phyloP scores from a whole-genome alignment of 225 moss, liverwort and hornwort genomes.

The Pseudoscleropodium purum region DNA sequence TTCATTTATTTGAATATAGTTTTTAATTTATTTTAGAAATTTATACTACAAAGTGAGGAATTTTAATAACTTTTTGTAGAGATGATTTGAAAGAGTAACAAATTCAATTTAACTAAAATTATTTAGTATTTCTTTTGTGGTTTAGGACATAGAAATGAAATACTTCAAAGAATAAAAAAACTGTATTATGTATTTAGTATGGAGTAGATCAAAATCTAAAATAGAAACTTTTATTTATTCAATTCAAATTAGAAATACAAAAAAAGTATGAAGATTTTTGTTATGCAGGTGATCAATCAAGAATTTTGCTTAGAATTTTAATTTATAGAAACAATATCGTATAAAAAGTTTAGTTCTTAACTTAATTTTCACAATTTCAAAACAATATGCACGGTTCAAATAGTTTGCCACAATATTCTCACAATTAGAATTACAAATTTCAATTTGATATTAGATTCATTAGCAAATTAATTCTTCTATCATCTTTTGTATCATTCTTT shows the following conservation, averaged over 20 bases:
- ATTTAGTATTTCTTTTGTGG: neutral
- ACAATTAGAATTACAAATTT: neutral
- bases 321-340: no score
- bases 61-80: neutral
- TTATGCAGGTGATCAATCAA: accelerated
- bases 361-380: neutral
- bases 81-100: neutral
- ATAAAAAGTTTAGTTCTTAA: neutral
- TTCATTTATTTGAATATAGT: neutral
- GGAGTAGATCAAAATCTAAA: neutral
- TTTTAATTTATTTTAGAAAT: neutral
- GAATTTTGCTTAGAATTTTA: no score
- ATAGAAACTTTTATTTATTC: neutral
- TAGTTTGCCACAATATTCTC: no score
- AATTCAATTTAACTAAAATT: neutral
- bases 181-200: neutral
- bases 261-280: neutral
- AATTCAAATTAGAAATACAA: neutral
- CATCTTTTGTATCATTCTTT: neutral
- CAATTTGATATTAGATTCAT: neutral
- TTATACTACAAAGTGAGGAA: neutral
- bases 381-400: neutral
- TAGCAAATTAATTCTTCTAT: neutral
- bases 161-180: neutral
- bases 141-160: neutral